Conservation (phyloP, 768 basidiomycete genomes). For the Roridomyces roridus region DNA sequence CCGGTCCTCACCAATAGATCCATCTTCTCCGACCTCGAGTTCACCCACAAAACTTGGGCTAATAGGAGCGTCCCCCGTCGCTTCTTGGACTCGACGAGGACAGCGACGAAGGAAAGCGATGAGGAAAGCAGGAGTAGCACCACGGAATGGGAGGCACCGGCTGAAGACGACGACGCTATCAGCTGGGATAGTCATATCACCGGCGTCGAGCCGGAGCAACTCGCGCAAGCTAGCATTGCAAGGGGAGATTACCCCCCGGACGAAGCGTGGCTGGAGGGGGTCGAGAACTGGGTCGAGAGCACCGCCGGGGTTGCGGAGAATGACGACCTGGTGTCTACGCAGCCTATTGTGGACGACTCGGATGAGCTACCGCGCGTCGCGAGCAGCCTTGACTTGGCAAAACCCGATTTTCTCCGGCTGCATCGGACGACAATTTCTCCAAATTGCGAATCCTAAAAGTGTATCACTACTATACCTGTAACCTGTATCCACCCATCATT, state of each 20-base stretch:
- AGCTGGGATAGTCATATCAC: neutral
- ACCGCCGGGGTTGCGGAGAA: neutral
- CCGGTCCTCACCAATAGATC: too few relatives aligned
- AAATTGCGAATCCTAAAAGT: too few relatives aligned
- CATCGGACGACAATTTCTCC: too few relatives aligned
- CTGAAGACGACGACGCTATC: neutral
- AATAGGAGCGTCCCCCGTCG: neutral
- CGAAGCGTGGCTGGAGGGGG: neutral
- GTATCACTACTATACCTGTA: too few relatives aligned
- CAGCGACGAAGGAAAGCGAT: neutral
- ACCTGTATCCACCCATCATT: too few relatives aligned
- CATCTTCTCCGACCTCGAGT: neutral
- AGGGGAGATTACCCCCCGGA: neutral
- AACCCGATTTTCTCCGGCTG: too few relatives aligned
- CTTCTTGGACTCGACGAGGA: neutral
- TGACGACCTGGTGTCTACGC: too few relatives aligned
- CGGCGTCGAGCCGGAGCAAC: neutral
- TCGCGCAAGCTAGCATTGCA: neutral
- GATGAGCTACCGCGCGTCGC: constrained; percentile 10
- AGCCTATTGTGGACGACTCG: neutral
- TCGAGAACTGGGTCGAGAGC: neutral
- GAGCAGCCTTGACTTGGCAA: constrained; percentile 4
- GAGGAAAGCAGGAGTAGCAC: neutral
- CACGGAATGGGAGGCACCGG: neutral
- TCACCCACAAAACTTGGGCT: neutral